Conservation (phyloP, 352 stramenopile genomes). For the Blastocystis sp. region DNA sequence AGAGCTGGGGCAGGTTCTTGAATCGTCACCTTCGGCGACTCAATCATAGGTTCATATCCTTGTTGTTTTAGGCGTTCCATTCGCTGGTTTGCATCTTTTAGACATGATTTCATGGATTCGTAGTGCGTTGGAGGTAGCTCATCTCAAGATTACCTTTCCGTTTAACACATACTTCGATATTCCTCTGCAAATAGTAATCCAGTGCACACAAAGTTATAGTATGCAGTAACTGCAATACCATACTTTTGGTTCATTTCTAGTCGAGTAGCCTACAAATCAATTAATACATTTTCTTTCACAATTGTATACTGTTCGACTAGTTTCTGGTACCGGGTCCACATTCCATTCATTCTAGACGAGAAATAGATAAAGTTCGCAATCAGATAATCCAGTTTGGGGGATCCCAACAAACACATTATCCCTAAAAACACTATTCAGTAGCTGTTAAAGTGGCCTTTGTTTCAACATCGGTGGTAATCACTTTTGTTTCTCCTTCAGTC, state of each 20-base stretch:
- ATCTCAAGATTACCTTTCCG: neutral
- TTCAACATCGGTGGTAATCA: no score
- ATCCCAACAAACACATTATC: neutral
- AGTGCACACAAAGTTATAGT: conserved; percentile 7
- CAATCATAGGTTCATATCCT: conserved; percentile 17
- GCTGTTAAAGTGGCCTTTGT: neutral
- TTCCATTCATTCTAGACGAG: neutral
- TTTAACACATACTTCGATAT: neutral
- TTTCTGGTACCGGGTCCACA: neutral
- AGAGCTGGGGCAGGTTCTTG: neutral
- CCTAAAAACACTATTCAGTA: neutral
- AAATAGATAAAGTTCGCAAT: neutral
- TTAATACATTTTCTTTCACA: neutral
- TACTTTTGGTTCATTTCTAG: neutral
- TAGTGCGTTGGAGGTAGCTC: neutral
- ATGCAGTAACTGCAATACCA: neutral
- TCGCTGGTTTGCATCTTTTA: neutral
- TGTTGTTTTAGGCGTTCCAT: neutral
- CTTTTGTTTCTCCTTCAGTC: neutral
- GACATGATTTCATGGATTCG: neutral
- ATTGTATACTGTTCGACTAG: conserved; percentile 22
- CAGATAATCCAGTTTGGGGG: neutral
- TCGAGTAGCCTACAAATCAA: neutral
- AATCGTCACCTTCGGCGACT: neutral
- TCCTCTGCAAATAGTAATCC: conserved; percentile 21